Evolutionary conservation across 1,284 basidiomycete genomes (phyloP).

Genomic region (Gymnopus androsaceus): DNA sequence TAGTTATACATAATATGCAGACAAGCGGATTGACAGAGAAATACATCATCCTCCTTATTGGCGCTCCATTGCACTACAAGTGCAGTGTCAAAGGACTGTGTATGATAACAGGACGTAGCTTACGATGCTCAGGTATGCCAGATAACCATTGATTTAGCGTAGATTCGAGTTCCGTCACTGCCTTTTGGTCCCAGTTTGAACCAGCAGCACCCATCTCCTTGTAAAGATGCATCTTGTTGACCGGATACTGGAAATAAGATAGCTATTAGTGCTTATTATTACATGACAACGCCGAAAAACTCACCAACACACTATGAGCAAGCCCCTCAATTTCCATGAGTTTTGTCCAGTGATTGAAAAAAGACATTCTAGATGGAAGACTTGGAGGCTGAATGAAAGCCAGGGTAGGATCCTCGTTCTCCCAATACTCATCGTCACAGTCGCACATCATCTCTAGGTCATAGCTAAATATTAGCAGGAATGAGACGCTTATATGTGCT

Average conservation of each 20-base stretch:
- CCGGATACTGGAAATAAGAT: slow-evolving; percentile 2
- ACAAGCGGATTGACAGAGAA: slow-evolving; percentile 17
- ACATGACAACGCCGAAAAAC: neutral
- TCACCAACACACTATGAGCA: slow-evolving; percentile 48
- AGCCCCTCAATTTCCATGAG: slow-evolving; percentile 51
- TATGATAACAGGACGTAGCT: slow-evolving; percentile 34
- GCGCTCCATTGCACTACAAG: slow-evolving; percentile 44
- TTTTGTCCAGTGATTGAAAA: slow-evolving; percentile 46
- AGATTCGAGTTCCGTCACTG: slow-evolving; percentile 4
- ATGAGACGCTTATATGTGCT: neutral
- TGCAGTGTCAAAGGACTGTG: neutral
- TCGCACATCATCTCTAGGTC: slow-evolving; percentile 54
- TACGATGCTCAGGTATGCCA: slow-evolving; percentile 30
- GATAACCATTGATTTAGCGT: slow-evolving; percentile 11
- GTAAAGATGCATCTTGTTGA: neutral
- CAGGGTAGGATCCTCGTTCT: slow-evolving; percentile 31
- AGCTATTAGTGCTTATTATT: neutral
- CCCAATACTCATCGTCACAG: slow-evolving; percentile 60
- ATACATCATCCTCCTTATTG: slow-evolving; percentile 30
- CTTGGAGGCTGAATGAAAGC: slow-evolving; percentile 39
- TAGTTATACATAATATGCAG: slow-evolving; percentile 41
- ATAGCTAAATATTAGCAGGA: slow-evolving; percentile 31
- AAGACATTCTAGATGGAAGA: slow-evolving; percentile 37
- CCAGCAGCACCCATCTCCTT: neutral
- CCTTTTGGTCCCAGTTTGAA: slow-evolving; percentile 2